These are phyloP conservation scores for Hymenoscyphus infarciens DNA, from an alignment of 2,329 filamentous ascomycete genomes.

Conservation along the genomic window DNA sequence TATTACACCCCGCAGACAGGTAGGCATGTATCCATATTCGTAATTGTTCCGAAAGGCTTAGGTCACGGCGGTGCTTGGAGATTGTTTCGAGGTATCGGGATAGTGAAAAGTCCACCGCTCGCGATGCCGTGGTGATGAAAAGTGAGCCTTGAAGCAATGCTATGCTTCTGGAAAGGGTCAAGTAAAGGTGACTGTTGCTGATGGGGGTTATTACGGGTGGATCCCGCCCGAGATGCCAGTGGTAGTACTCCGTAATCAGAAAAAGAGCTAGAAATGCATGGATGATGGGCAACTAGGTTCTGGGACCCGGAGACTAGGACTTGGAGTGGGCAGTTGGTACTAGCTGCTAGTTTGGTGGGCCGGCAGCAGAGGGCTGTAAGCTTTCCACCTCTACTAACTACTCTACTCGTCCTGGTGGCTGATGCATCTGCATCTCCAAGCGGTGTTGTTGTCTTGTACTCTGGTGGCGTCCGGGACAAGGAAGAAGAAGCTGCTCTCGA, in stretches of 20 bases:
- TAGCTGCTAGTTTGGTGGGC: not conserved
- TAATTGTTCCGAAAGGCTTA: constrained; percentile 20
- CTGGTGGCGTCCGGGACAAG: constrained; percentile 5
- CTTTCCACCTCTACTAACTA: not conserved
- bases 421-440: not conserved
- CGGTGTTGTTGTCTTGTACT: constrained; percentile 6
- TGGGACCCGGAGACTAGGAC: constrained; percentile 22
- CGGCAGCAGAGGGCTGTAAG: constrained; percentile 2
- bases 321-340: constrained; percentile 3
- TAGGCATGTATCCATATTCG: constrained; percentile 23
- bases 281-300: constrained; percentile 22
- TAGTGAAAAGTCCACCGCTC: constrained; percentile 15
- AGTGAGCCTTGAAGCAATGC: not conserved
- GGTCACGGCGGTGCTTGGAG: constrained; percentile 15
- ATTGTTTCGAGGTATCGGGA: constrained; percentile 17
- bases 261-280: constrained; percentile 21
- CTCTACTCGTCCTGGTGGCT: not conserved
- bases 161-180: constrained; percentile 14
- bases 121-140: constrained; percentile 1
- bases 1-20: constrained; percentile 23
- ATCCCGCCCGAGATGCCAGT: constrained; percentile 29
- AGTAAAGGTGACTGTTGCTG: constrained; percentile 8
- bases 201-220: constrained; percentile 16
- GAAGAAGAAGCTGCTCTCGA: constrained; percentile 3
- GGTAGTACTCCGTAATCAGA: constrained; percentile 21